A percentile compares a stretch with the other conserved stretches of the same genome.
phyloP scores from a whole-genome alignment of 371 early-diverging fungal genomes.

The Mortierella sp. region DNA sequence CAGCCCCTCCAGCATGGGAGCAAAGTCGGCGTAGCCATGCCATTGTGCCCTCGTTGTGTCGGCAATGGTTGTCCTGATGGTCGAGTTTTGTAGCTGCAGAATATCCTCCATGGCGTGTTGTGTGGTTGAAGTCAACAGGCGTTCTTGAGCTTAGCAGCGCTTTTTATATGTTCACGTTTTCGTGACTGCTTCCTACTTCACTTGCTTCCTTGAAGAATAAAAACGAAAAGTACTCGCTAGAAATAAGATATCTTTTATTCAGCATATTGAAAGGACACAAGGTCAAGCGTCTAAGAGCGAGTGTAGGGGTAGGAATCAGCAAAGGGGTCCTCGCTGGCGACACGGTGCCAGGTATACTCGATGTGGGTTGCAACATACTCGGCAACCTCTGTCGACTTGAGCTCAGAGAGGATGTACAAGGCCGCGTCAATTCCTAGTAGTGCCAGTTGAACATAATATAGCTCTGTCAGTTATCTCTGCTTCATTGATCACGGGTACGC shows the following conservation, averaged over 20 bases:
- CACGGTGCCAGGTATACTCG: slow-evolving; percentile 53
- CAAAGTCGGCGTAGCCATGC: slow-evolving; percentile 44
- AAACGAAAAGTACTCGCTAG: background rate
- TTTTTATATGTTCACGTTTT: too few relatives aligned
- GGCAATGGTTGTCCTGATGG: slow-evolving; percentile 34
- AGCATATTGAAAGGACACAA: background rate
- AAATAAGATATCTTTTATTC: background rate
- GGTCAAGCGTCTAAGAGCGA: slow-evolving; percentile 2
- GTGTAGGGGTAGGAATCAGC: slow-evolving; percentile 49
- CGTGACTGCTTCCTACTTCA: background rate
- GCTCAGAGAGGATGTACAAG: slow-evolving; percentile 38
- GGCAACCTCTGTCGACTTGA: slow-evolving; percentile 21
- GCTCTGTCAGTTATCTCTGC: background rate
- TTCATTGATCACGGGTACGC: background rate
- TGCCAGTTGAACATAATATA: background rate
- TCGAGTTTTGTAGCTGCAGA: slow-evolving; percentile 22
- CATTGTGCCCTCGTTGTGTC: slow-evolving; percentile 40
- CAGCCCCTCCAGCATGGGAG: slow-evolving; percentile 27
- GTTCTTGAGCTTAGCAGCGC: background rate
- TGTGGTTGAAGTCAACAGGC: background rate
- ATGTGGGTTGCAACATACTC: slow-evolving; percentile 29
- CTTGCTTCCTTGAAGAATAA: background rate
- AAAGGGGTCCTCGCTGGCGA: slow-evolving; percentile 48
- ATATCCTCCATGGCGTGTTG: slow-evolving; percentile 25
- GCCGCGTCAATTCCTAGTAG: slow-evolving; percentile 49